Base-by-base conservation (phyloP, 805 yeast species). In the Candida ascalaphidarum region DNA sequence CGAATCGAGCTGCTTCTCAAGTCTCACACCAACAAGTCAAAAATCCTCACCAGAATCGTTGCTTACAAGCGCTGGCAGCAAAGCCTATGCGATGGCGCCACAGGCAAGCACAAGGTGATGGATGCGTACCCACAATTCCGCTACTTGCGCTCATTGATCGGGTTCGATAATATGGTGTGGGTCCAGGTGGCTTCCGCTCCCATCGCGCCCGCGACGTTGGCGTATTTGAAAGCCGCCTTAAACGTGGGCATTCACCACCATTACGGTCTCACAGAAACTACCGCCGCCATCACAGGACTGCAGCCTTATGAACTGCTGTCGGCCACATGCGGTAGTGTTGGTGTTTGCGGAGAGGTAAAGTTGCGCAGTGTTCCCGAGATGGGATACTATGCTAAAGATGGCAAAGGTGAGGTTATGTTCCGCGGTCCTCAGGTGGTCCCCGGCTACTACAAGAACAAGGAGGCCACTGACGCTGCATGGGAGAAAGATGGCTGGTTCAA, bases 341-440 rank as follows among this genome's bases (percentile, higher is more conserved):
- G 43, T 4, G 28, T 37, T 1, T 26, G 41, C 2, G 36, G 36
- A 21, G 58, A 52, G 32, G 29, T 43, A 14, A 44, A 35, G 30
- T 29, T 50, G 14, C 22, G 38, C 13, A 36, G 32, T 11, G 35
- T 34, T 1, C 34, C 32, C 5, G 44, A 35, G 7, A 38, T 46
- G 48, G 50, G 46, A 5, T 40, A 46, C 24, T 23, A 27, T 13
- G 32, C 33, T 14, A 19, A 26, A n/a, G 44, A 47, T 4, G 23
- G 6, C 16, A 36, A 51, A 19, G 82, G 82, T 22, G 81, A 76
- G 50, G 54, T 76, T 26, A 51, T 74, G 43, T 30, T 76, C 8
- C 60, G 77, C 29, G 79, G 81, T 0, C 71, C 75, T 10, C 74
- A 71, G 42, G 57, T 71, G 19, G 72, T 73, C 52, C 44, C 39